Evolutionary conservation across 257 asterid species (phyloP), one percentile per base, ranked within the genome.

Genomic region (Plantago major): DNA sequence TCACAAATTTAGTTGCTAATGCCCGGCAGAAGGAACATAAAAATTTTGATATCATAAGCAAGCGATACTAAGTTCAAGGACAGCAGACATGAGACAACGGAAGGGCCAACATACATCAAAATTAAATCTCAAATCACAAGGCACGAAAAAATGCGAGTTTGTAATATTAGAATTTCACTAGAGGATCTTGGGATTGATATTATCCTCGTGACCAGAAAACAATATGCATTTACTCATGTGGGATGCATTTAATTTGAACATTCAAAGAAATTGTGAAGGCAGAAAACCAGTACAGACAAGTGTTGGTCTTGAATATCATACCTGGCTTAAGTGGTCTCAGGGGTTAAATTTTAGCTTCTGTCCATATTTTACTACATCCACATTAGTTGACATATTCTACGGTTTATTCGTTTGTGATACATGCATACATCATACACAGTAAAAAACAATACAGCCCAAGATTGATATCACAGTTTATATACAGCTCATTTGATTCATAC

Each of bases 91-190:
- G 26, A 53, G 8, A 47, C 40, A 58, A 2, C 48, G 7, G 38
- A 58, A 38, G 60, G 38, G 57, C 55, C 46, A 66, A 14, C 42
- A 68, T 54, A 49, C 28, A 45, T 63, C 18, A 10, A 37, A 51
- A 65, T 33, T 10, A 30, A 54, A 53, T 70, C 45, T 56, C 60
- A 74, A 51, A 74, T 53, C 52, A 63, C 52, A 62, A 42, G 59
- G 46, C 11, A 63, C 26, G 54, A 49, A 70, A n/a, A 62, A 4
- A 18, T 47, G 69, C 57, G 42, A 30, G n/a, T 57, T 19, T 30
- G 46, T 11, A 68, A 40, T 17, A 46, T 55, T 42, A 45, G 64
- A 58, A 43, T 47, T 37, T 15, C 60, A 12, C 30, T 14, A 16
- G 10, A 5, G 4, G 16, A 40, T 40, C 7, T 58, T 58, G 46